Conservation (phyloP, 2,329 filamentous ascomycete genomes). For the Pseudofabraea citricarpa region DNA sequence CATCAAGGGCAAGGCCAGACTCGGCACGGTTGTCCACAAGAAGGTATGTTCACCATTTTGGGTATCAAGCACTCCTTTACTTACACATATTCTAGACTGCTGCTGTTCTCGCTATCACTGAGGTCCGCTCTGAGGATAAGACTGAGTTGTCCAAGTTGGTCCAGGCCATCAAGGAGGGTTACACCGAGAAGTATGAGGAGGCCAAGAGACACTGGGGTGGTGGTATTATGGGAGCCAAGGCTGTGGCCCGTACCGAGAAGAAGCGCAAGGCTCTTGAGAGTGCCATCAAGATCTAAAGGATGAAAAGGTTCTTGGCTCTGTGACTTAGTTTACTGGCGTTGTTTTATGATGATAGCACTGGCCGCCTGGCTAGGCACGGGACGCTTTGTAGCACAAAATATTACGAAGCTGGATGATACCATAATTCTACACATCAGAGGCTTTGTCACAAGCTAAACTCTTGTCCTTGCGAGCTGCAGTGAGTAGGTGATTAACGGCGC, state of each 20-base stretch:
- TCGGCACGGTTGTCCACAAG: constrained; percentile 99
- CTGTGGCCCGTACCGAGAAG: constrained; percentile 62
- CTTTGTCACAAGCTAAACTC: constrained; percentile 4
- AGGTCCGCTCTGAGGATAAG: constrained; percentile 98
- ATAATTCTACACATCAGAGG: constrained; percentile 12
- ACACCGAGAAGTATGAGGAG: constrained; percentile 92
- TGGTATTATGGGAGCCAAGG: constrained; percentile 99
- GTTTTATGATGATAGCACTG: constrained; percentile 27
- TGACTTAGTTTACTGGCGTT: constrained; percentile 21
- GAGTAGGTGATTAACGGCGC: too few species aligned
- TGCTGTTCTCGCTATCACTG: constrained; percentile 90
- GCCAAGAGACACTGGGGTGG: constrained; percentile 93
- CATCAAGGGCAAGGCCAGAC: constrained; percentile 98
- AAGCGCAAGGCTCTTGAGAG: constrained; percentile 82
- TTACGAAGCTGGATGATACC: constrained; percentile 28
- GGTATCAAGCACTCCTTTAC: constrained; percentile 18
- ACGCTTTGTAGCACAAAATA: constrained; percentile 20
- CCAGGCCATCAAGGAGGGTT: constrained; percentile 95
- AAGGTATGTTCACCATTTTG: constrained; percentile 56
- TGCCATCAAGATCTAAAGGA: constrained; percentile 92
- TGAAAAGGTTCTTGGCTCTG: constrained; percentile 14
- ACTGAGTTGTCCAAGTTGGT: constrained; percentile 95
- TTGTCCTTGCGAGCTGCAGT: not conserved
- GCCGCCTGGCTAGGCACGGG: constrained; percentile 22
- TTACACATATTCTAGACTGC: constrained; percentile 73